Conservation (phyloP, 2,329 filamentous ascomycete genomes). For the Bertia moriformis region DNA sequence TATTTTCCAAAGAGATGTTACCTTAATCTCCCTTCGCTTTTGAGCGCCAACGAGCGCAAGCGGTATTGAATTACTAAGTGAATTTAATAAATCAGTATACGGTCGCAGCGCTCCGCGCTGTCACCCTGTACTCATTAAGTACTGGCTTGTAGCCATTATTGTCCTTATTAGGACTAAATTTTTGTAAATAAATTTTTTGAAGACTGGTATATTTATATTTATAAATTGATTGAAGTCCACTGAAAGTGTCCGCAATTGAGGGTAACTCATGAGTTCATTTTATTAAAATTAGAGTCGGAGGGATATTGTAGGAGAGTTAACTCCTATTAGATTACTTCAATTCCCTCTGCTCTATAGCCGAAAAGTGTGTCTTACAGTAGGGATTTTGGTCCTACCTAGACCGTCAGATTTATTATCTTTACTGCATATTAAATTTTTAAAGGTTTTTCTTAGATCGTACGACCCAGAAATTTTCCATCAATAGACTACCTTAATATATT, state of each 20-base stretch:
- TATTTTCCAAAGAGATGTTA: background rate
- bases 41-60: too few species aligned
- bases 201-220: background rate
- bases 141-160: background rate
- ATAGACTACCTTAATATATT: background rate
- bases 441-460: background rate
- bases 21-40: background rate
- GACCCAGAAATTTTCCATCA: background rate
- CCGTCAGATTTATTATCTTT: slow-evolving; percentile 1
- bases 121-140: background rate
- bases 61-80: background rate
- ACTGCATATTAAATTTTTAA: slow-evolving; percentile 1
- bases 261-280: slow-evolving; percentile 1
- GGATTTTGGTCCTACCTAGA: slow-evolving; percentile 1
- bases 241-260: slow-evolving; percentile 2
- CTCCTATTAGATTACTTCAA: background rate
- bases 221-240: slow-evolving; percentile 1
- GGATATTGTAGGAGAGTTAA: background rate
- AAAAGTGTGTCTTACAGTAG: background rate
- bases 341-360: background rate
- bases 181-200: slow-evolving; percentile 1
- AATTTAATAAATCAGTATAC: background rate
- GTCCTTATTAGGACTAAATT: too few species aligned
- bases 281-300: slow-evolving; percentile 1
- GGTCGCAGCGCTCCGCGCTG: too few species aligned